Evolutionary conservation across 78 protist species (phyloP), one percentile per base, ranked within the genome.

Genomic region (Monosiga brevicollis): DNA sequence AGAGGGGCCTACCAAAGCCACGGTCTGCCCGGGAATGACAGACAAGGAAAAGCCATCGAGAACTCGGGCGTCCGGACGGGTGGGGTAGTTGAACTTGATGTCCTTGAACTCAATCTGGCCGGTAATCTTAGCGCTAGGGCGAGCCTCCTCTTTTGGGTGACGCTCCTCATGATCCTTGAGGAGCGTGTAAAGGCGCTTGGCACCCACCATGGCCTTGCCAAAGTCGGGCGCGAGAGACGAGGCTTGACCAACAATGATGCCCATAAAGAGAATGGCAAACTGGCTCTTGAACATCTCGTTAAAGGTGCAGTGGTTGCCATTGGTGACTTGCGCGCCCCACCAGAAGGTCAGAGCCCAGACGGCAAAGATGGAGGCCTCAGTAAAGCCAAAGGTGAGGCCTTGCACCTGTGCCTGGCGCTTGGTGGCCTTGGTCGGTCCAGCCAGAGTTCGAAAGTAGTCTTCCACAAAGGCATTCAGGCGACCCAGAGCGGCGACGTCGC

Each of bases 1-100:
- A 1, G 86, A 81, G 24, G 80, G 79, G 29, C 96, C 98, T 29
- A 93, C 96, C 34, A 96, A 74, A 1, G 96, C 97, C 23, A 90
- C 81, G 23, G 86, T 76, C n/a, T 80, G 40, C 43, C 97, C 96
- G 22, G 89, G 76, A 24, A 10, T 42, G 1, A 90, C 34, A 29
- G n/a, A 42, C 34, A 90, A 41, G 40, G 36, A 35, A 23, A 92
- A 1, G 35, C 32, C 32, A 34, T 2, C 1, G 35, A 75, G 49
- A 1, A 75, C 84, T 35, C 26, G 72, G 36, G 34, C 54, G 42
- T 92, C 89, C 43, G 77, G 71, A 23, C 95, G 87, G 9, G 94
- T 78, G 42, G 80, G 78, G 42, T 85, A 85, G 34, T n/a, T 41
- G n/a, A 85, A 78, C 40, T 70, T 0, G 29, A 85, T 80, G 36